A percentile compares a stretch with the other conserved stretches of the same genome.
These are phyloP conservation scores for Termitomyces sp. DNA, from an alignment of 768 basidiomycete genomes.

Conservation along the genomic window DNA sequence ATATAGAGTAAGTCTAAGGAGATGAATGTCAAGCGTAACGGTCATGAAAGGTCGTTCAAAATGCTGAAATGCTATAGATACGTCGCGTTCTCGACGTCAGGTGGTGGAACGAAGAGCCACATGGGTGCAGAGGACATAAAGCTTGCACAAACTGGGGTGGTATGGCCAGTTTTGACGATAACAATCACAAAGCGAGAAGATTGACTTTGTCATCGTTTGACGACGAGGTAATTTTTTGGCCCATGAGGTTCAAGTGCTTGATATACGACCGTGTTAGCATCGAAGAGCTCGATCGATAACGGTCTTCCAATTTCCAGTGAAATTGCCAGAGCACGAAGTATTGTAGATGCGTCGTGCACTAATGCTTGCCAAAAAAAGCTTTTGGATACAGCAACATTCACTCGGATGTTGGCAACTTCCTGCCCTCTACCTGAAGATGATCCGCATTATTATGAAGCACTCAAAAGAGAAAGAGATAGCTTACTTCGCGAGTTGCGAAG, in stretches of 20 bases:
- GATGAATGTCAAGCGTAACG: neutral
- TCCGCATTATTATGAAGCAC: neutral
- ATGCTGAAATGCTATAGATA: neutral
- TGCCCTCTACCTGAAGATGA: conserved; percentile 18
- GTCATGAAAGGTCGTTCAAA: neutral
- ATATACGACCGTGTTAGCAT: conserved; percentile 8
- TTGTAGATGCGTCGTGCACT: conserved; percentile 25
- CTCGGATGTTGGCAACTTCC: conserved; percentile 30
- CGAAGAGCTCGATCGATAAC: conserved; percentile 26
- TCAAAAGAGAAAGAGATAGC: conserved; percentile 2
- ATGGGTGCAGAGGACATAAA: neutral
- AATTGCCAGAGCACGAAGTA: conserved; percentile 33
- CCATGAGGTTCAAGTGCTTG: conserved; percentile 1
- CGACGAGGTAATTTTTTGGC: conserved; percentile 8
- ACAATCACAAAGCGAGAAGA: neutral
- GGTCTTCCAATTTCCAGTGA: conserved; percentile 34
- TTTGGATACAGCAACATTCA: conserved; percentile 27
- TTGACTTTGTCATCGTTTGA: neutral
- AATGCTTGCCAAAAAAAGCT: conserved; percentile 28
- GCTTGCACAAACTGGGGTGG: too few species aligned
- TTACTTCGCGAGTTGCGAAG: conserved; percentile 21
- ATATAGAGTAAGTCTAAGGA: neutral
- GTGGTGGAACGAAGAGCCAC: neutral
- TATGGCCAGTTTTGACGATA: neutral
- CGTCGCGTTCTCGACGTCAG: neutral